Conservation (phyloP, 257 asterid species). For the Lithospermum erythrorhizon region DNA sequence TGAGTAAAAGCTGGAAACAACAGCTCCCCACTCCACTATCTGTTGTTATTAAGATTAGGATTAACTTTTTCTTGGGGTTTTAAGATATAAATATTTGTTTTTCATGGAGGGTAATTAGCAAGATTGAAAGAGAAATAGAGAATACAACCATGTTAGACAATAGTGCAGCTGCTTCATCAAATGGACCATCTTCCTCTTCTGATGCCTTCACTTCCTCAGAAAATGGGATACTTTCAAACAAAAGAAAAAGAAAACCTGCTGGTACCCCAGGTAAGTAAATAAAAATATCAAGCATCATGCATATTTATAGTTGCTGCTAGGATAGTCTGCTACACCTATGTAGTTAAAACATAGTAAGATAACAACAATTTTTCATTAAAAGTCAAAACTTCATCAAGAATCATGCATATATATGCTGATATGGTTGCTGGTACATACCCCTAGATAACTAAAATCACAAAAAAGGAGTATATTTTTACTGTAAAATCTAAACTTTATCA, state of each 20-base stretch:
- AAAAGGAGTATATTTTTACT: too few relatives aligned
- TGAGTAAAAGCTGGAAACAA: constrained; percentile 13
- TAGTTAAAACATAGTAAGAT: too few relatives aligned
- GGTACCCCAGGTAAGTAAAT: constrained; percentile 24
- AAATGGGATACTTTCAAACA: constrained; percentile 7
- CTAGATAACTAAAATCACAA: too few relatives aligned
- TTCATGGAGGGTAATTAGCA: too few relatives aligned
- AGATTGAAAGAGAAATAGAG: neutral
- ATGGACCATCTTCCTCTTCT: constrained; percentile 24
- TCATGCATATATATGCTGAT: too few relatives aligned
- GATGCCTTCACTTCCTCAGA: constrained; percentile 22
- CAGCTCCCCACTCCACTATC: neutral
- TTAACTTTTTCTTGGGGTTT: neutral
- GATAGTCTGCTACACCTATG: too few relatives aligned
- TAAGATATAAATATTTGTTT: constrained; percentile 3
- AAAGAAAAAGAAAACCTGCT: constrained; percentile 24
- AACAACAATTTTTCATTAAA: too few relatives aligned
- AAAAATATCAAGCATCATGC: neutral
- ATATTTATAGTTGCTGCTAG: neutral
- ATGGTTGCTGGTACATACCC: too few relatives aligned
- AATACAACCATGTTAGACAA: constrained; percentile 20
- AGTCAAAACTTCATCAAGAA: too few relatives aligned
- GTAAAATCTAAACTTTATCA: too few relatives aligned
- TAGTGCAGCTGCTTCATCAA: constrained; percentile 1
- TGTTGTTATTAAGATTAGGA: neutral